Base-by-base conservation (phyloP, 371 early-diverging fungal species). In the Mucor lusitanicus region DNA sequence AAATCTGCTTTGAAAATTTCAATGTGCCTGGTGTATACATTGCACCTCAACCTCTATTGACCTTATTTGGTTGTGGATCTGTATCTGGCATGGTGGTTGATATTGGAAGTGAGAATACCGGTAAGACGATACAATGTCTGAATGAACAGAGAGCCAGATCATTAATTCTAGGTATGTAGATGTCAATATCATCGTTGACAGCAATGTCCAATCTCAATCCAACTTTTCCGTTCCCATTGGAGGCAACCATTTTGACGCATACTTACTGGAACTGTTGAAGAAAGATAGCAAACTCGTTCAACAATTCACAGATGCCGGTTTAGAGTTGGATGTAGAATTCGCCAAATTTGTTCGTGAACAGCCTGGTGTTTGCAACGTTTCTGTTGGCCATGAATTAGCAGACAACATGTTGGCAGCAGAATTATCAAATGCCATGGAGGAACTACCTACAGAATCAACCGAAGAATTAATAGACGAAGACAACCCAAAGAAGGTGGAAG, bases 1-100 rank as follows among this genome's bases (percentile, higher is more conserved):
- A 95, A 77, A 90, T 96, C 30, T 89, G 93, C 64, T 98, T 98
- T 78, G 97, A 97, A 80, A 85, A 84, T 44, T 88, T 93, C 64
- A 96, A 96, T 69, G 91, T 90, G 8, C 95, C 97, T 15, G 91
- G 91, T n/a, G 81, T 98, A 5, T 88, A 90, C 63, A 82, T 96
- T 59, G 85, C 90, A 11, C 94, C 94, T 59, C 91, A 94, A 67
- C 93, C 97, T 7, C 75, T 95, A 28, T 81, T 91, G 74, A 88
- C 92, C 0, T 72, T 94, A 5, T 96, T 91, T 71, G 97, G 95
- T 2, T 88, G 88, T 67, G 93, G 91, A 19, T 73, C 87, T 11
- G 83, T 89, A 4, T 89, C 92, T 2, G 98, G 95, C 17, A 72
- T 95, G 1, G 91, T 96, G 15, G 86, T 97, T n/a, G 96, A 97